These are phyloP conservation scores for Papiliotrema laurentii DNA, from an alignment of 1,284 basidiomycete species.

Conservation along the genomic window DNA sequence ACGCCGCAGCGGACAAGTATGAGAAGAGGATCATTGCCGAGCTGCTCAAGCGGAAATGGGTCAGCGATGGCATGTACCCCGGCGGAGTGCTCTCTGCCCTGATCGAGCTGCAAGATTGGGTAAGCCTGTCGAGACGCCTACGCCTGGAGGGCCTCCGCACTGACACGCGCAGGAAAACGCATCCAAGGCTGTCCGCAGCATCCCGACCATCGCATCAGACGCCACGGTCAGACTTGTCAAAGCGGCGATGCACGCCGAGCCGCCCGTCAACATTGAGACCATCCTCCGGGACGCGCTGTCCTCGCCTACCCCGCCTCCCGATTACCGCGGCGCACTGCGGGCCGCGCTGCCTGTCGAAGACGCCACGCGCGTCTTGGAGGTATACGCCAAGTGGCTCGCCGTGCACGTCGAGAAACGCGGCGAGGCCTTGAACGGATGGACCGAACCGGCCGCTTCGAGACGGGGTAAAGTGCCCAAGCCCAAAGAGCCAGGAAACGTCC, in stretches of 20 bases:
- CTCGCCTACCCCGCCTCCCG: constrained; percentile 33
- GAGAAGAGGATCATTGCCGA: constrained; percentile 22
- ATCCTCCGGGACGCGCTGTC: constrained; percentile 26
- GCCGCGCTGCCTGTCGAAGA: constrained; percentile 26
- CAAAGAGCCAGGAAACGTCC: neutral
- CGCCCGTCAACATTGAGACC: constrained; percentile 8
- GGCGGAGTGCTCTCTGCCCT: constrained; percentile 33
- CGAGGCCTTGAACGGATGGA: constrained; percentile 31
- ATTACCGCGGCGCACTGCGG: constrained; percentile 37
- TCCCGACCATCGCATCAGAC: constrained; percentile 30
- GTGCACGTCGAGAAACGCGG: constrained; percentile 18
- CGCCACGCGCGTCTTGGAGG: constrained; percentile 27
- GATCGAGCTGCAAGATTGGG: constrained; percentile 39
- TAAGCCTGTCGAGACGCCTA: constrained; percentile 16
- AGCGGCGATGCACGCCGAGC: constrained; percentile 12
- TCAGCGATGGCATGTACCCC: constrained; percentile 37
- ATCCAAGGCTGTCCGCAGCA: constrained; percentile 14
- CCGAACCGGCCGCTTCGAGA: constrained; percentile 7
- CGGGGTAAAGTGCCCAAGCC: neutral
- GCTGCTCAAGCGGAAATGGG: constrained; percentile 24
- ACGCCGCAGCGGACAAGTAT: constrained; percentile 21
- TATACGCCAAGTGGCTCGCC: constrained; percentile 33
- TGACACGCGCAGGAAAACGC: constrained; percentile 20
- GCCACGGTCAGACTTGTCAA: constrained; percentile 28
- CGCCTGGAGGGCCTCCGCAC: too few relatives aligned